Percentiles rank a stretch among this genome's conserved stretches.
phyloP scores from a whole-genome alignment of 495 filamentous ascomycete species.

The Podospora pseudocomata region DNA sequence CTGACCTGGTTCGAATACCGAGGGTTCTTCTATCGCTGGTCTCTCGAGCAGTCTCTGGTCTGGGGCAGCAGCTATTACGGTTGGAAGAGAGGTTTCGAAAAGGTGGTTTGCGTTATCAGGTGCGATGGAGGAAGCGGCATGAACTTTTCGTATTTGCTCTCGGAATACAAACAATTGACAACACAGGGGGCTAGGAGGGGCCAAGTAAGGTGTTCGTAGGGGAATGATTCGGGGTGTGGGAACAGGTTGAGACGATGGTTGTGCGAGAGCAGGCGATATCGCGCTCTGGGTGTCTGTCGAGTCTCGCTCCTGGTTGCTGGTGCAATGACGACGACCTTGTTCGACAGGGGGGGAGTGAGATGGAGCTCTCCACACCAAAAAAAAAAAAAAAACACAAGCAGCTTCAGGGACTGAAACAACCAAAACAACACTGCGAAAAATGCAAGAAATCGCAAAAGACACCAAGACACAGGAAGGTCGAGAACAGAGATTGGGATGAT shows the following conservation, averaged over 20 bases:
- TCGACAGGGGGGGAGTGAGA: conserved; percentile 1
- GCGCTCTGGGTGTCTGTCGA: neutral
- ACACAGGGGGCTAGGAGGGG: neutral
- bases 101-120: neutral
- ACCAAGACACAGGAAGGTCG: neutral
- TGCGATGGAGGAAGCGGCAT: conserved; percentile 10
- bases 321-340: conserved; percentile 14
- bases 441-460: neutral
- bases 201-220: neutral
- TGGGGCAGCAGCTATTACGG: neutral
- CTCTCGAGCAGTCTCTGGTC: neutral
- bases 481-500: neutral
- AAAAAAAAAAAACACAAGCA: conserved; percentile 8
- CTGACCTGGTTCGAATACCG: conserved; percentile 1
- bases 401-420: neutral
- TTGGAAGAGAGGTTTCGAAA: neutral
- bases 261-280: conserved; percentile 3
- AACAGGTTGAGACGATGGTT: conserved; percentile 10
- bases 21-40: neutral
- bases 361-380: conserved; percentile 11
- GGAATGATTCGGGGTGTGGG: neutral
- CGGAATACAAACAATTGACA: neutral
- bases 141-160: conserved; percentile 7
- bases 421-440: neutral
- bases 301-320: neutral